phyloP scores from a whole-genome alignment of 2,329 filamentous ascomycete species.

The Aspergillus brunneoviolaceus region DNA sequence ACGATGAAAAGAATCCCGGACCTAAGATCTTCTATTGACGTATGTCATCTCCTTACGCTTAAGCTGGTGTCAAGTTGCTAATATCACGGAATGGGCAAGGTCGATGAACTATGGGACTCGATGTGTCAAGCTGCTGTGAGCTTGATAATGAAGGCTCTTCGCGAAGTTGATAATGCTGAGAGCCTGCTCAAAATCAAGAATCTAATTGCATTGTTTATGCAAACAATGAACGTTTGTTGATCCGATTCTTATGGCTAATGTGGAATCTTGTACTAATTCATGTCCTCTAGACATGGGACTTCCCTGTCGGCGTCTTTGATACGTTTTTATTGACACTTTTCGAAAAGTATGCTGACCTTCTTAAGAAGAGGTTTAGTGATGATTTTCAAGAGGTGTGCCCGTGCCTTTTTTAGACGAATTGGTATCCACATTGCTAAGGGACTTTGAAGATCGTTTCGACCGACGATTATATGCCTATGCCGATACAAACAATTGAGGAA shows the following conservation, averaged over 20 bases:
- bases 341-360: conserved; percentile 86
- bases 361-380: conserved; percentile 88
- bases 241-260: conserved; percentile 1
- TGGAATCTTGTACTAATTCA: conserved; percentile 6
- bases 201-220: conserved; percentile 87
- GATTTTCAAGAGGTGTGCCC: conserved; percentile 81
- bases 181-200: conserved; percentile 92
- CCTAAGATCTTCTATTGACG: conserved; percentile 77
- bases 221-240: conserved; percentile 83
- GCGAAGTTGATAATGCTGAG: conserved; percentile 82
- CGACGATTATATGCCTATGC: conserved; percentile 99
- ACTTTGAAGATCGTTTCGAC: conserved; percentile 65
- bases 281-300: conserved; percentile 72
- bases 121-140: conserved; percentile 88
- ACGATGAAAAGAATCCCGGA: conserved; percentile 86
- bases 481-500: conserved; percentile 83
- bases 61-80: neutral
- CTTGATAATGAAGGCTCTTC: conserved; percentile 76
- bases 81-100: conserved; percentile 48
- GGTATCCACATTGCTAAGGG: conserved; percentile 11
- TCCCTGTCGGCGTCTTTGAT: conserved; percentile 78
- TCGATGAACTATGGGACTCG: conserved; percentile 98
- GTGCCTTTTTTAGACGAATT: neutral
- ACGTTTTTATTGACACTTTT: conserved; percentile 85
- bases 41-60: conserved; percentile 43